A percentile compares a stretch with the other conserved stretches of the same genome.
These are phyloP conservation scores for Heliamphora pulchella DNA, from an alignment of 179 eudicot species.

Conservation along the genomic window DNA sequence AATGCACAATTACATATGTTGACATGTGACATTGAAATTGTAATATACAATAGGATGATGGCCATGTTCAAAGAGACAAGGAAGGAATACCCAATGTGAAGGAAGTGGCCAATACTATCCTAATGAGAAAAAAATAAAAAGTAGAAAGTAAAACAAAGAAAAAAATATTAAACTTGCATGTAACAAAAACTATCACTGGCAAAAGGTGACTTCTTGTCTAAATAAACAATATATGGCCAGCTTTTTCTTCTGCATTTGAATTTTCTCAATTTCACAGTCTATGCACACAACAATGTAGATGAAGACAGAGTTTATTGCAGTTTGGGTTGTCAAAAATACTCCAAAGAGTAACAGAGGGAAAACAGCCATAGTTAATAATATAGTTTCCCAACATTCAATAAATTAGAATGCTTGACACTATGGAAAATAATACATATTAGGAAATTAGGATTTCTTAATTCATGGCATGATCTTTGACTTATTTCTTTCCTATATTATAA, in stretches of 20 bases:
- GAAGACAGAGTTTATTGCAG: neutral
- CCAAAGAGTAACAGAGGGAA: neutral
- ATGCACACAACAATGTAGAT: neutral
- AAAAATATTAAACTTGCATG: neutral
- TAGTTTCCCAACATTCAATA: neutral
- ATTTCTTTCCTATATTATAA: no score
- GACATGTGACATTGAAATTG: neutral
- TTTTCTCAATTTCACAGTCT: neutral
- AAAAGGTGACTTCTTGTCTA: neutral
- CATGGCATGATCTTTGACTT: no score
- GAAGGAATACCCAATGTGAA: slow-evolving; percentile 7
- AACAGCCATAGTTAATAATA: neutral
- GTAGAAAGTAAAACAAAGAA: neutral
- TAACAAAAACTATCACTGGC: neutral
- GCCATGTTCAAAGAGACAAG: neutral
- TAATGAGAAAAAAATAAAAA: neutral
- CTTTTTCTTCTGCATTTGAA: neutral
- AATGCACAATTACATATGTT: neutral
- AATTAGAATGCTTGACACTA: neutral
- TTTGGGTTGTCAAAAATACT: neutral
- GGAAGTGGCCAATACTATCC: slow-evolving; percentile 10
- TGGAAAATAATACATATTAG: no score
- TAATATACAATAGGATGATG: neutral
- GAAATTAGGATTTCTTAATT: no score
- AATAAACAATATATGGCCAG: neutral